Conservation (phyloP, 805 yeast species). For the Metschnikowia amazonensis region DNA sequence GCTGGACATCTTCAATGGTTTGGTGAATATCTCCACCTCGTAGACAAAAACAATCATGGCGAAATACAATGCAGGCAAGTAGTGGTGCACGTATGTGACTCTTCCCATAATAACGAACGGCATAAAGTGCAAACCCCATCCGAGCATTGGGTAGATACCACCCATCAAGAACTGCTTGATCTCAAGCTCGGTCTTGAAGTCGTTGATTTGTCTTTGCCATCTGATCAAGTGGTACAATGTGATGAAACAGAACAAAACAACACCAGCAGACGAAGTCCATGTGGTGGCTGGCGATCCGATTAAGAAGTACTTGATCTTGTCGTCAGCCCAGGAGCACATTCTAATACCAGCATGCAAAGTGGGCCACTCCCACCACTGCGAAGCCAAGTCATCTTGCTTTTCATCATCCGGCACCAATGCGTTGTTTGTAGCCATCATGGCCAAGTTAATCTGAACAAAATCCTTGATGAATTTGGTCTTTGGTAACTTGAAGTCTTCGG, state of each 20-base stretch:
- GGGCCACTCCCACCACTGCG: constrained; percentile 86
- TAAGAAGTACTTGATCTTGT: constrained; percentile 55
- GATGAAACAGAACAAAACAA: constrained; percentile 50
- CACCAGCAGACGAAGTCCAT: constrained; percentile 64
- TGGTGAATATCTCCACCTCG: constrained; percentile 47
- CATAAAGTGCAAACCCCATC: constrained; percentile 84
- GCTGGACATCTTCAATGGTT: constrained; percentile 15
- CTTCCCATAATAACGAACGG: constrained; percentile 94
- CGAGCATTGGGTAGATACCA: constrained; percentile 80
- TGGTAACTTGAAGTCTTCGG: constrained; percentile 62
- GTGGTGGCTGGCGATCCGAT: constrained; percentile 67
- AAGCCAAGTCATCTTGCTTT: constrained; percentile 66
- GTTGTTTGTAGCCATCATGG: constrained; percentile 85
- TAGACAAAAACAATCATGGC: constrained; percentile 77
- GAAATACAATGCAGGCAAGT: constrained; percentile 92
- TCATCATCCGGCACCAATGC: constrained; percentile 78
- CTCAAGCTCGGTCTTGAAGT: constrained; percentile 47
- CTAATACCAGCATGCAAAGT: constrained; percentile 62
- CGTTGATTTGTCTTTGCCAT: constrained; percentile 71
- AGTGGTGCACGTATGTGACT: constrained; percentile 95
- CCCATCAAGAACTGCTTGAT: constrained; percentile 58
- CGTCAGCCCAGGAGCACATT: constrained; percentile 69
- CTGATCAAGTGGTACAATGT: constrained; percentile 37
- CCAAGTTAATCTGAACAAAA: constrained; percentile 69
- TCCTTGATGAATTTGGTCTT: constrained; percentile 56